Evolutionary conservation across 768 basidiomycete species (phyloP), one percentile per base, ranked within the genome.

Genomic region (Termitomyces bulborhizus): DNA sequence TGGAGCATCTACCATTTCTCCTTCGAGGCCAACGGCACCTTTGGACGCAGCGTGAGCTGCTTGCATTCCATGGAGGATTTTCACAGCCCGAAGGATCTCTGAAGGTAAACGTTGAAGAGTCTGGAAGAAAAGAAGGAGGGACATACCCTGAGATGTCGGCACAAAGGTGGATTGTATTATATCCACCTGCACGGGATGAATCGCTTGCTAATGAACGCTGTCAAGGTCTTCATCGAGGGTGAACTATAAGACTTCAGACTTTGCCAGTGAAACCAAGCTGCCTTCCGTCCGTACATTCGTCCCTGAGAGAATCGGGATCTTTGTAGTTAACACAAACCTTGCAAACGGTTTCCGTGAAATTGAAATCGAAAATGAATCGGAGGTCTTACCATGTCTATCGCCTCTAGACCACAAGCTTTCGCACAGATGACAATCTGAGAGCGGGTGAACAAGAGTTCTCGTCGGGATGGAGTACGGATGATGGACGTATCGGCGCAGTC

Each of bases 181-280:
- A 34, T 80, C 78, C 4, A 96, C 81, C 69, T 98, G 95, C 26
- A 73, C 72, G 0, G 95, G 95, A 68, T 98, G 95, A 40, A 98
- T 95, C 2, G 89, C 92, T 93, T 98, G 95, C 91, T 93, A 37
- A 52, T 12, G 7, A 6, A 13, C 21, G 34, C 12, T 41, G 31
- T 27, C 11, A 27, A 26, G 12, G 26, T n/a, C 26, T 50, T 39
- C 16, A 24, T 24, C 2, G 16, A 11, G 3, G 7, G 26, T 13
- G 24, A n/a, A 43, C n/a, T 3, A 8, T 12, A 11, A 4, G 26
- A 46, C 26, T 40, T 24, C 46, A 45, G 16, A 53, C 93, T 80
- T 97, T 97, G 44, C 93, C 95, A n/a, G 85, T 88, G 64, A 93
- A 98, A 0, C 95, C 95, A 13, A 97, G 71, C 53, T 83, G 73